Evolutionary conservation across 176 grass and related monocot genomes (phyloP).

Genomic region (Dendrocalamus sinicus): DNA sequence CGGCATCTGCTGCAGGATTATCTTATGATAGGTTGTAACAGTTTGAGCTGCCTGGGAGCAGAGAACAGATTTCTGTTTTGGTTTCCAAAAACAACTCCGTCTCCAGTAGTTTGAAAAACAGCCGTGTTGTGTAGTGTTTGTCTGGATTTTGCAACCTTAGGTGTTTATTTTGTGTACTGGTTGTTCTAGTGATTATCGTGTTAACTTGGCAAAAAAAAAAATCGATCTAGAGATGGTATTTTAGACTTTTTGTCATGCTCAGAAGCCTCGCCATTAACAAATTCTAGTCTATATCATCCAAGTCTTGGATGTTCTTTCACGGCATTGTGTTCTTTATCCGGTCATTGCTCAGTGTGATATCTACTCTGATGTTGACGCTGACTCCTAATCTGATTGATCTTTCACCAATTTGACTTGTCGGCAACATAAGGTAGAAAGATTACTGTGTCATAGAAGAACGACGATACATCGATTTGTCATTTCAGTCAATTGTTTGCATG

Average conservation of each 20-base stretch:
- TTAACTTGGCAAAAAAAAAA: background rate
- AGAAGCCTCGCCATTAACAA: background rate
- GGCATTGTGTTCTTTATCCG: background rate
- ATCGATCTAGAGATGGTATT: background rate
- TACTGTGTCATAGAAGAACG: background rate
- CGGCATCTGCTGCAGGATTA: constrained; percentile 15
- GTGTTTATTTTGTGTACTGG: background rate
- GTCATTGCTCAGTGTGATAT: background rate
- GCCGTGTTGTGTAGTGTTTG: constrained; percentile 8
- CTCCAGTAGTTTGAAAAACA: background rate
- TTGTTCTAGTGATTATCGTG: background rate
- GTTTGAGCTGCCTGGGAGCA: constrained; percentile 25
- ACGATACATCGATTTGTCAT: background rate
- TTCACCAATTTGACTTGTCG: background rate
- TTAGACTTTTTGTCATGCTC: background rate
- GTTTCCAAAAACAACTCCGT: constrained; percentile 24
- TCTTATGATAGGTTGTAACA: constrained; percentile 19
- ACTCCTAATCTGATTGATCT: background rate
- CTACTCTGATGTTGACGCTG: background rate
- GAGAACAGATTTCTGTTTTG: constrained; percentile 15
- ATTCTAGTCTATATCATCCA: background rate
- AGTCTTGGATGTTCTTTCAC: background rate
- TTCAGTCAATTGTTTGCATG: background rate
- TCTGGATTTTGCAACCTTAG: constrained; percentile 31
- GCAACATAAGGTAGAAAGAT: background rate